Percentiles rank a stretch among this genome's conserved stretches.
These are phyloP conservation scores for Tuber indicum DNA, from an alignment of 495 filamentous ascomycete species.

Conservation along the genomic window DNA sequence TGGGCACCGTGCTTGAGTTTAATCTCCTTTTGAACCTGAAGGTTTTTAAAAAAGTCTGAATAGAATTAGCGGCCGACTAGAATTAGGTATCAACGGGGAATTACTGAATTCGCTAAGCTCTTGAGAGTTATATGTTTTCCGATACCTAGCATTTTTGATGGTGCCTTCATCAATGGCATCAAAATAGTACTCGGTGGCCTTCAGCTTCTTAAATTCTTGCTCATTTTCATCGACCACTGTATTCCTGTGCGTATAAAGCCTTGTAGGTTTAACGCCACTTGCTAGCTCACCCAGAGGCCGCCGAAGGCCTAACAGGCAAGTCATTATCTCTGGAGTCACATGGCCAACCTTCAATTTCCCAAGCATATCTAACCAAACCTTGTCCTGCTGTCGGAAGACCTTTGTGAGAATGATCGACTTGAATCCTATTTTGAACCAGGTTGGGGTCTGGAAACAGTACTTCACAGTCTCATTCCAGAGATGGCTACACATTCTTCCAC, in stretches of 20 bases:
- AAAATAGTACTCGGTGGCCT: slow-evolving; percentile 7
- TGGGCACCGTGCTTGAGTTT: slow-evolving; percentile 46
- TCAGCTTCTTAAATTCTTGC: slow-evolving; percentile 28
- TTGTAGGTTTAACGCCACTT: slow-evolving; percentile 34
- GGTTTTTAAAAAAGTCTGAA: slow-evolving; percentile 29
- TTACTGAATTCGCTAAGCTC: slow-evolving; percentile 19
- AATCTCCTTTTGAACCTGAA: slow-evolving; percentile 35
- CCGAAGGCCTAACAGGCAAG: slow-evolving; percentile 16
- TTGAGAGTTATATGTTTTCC: not conserved
- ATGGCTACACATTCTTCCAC: slow-evolving; percentile 18
- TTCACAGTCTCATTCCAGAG: slow-evolving; percentile 38
- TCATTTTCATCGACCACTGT: slow-evolving; percentile 27
- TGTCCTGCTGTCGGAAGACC: slow-evolving; percentile 35
- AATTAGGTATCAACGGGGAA: not conserved
- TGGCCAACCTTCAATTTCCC: slow-evolving; percentile 30
- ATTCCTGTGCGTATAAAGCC: slow-evolving; percentile 25
- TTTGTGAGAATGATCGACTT: slow-evolving; percentile 13
- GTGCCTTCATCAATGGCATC: slow-evolving; percentile 24
- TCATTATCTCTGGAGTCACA: slow-evolving; percentile 2
- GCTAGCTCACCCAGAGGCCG: slow-evolving; percentile 15
- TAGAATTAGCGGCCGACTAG: not conserved
- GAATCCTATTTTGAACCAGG: slow-evolving; percentile 33
- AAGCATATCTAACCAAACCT: slow-evolving; percentile 31
- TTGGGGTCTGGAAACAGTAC: slow-evolving; percentile 39
- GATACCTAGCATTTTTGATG: not conserved